Evolutionary conservation across 768 basidiomycete species (phyloP), one percentile per base, ranked within the genome.

Genomic region (Kwoniella dejecticola): DNA sequence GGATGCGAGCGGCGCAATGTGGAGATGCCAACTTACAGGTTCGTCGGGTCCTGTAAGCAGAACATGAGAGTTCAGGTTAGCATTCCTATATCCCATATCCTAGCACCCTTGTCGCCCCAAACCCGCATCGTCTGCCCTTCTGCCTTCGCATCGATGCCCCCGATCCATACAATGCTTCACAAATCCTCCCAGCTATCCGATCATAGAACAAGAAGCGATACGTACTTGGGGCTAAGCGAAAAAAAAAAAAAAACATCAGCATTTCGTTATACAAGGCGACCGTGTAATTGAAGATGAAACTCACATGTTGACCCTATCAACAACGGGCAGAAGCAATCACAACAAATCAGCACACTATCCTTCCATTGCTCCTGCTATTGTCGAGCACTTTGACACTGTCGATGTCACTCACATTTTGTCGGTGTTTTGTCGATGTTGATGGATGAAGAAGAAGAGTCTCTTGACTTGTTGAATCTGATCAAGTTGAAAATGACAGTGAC

Each of bases 1-100:
- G 24, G 26, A 50, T 2, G 26, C 4, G 5, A 54, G 26, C 15
- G 52, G n/a, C n/a, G n/a, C n/a, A n/a, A n/a, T n/a, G n/a, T n/a
- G n/a, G n/a, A n/a, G n/a, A n/a, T n/a, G n/a, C n/a, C n/a, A n/a
- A 85, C 91, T 88, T 81, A 93, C 92, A 96, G 75, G 94, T 97
- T 82, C 92, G 86, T 82, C 94, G 91, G 76, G 93, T 96, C 84
- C 92, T 88, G 69, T 23, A 40, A 21, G 44, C 63, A 54, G 44
- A 21, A 15, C 53, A 50, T 24, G 62, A 38, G 19, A 54, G 44
- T 30, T 40, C 10, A 45, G 11, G 61, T 62, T 30, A 65, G 67
- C 59, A 52, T 65, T 23, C 31, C 13, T 24, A 33, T 44, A 52
- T 49, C 47, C 47, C 15, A 24, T 41, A 52, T 21, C 38, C 47